Evolutionary conservation across 2,329 filamentous ascomycete genomes (phyloP), one percentile per base, ranked within the genome.

Genomic region (Aspergillus melleus): DNA sequence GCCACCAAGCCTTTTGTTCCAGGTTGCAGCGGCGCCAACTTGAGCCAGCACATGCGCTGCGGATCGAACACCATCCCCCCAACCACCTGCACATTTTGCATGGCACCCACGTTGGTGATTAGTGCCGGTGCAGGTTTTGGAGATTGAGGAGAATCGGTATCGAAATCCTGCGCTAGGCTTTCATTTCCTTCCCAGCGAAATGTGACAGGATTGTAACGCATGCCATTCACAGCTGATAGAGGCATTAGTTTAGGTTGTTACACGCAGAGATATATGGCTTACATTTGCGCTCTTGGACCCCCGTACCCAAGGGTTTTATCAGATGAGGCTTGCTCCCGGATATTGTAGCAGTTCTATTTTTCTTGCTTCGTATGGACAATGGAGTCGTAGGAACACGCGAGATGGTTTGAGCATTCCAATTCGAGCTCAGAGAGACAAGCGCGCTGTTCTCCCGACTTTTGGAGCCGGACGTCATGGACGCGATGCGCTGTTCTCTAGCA

Each of bases 1-100:
- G 80, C 77, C 4, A 81, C 77, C 9, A 76, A 73, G 3, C 69
- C 72, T 39, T 72, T 64, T 32, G 62, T 63, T 11, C 68, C 69
- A 10, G 71, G 66, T 32, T 71, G 82, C 73, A 19, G 80, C 75
- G 51, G 83, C 81, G 62, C 81, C 61, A 95, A 81, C 76, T 96
- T 97, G 58, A 98, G 84, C 95, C 95, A 99, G 74, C 92, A 96
- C 94, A 99, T 98, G 68, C 91, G 91, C 63, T 92, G 89, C 3
- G 95, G 95, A 72, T 99, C 95, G 74, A 98, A 99, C 10, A 98
- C 90, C 95, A 99, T 99, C 67, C 92, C 92, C n/a, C 92, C 91
- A 59, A 97, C 92, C 39, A 97, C 90, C 76, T 97, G 93, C 14
- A 96, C 90, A 62, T 92, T 93, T 70, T 94, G 91, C 62, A 89